phyloP scores from a whole-genome alignment of 768 basidiomycete genomes.

The Zangia roseola region DNA sequence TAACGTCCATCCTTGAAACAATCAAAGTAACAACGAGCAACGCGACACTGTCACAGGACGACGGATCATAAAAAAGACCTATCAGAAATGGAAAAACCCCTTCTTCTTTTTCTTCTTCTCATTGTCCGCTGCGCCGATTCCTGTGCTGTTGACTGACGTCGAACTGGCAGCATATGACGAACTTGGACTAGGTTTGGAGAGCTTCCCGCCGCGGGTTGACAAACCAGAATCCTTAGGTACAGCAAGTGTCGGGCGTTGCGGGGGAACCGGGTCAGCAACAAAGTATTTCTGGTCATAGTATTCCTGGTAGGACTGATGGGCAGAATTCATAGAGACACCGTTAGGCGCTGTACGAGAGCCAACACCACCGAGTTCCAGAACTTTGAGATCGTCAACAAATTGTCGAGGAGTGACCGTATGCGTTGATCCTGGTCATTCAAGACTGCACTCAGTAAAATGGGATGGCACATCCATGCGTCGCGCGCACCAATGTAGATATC shows the following conservation, averaged over 20 bases:
- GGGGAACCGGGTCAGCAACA: slow-evolving; percentile 36
- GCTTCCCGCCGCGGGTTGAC: slow-evolving; percentile 19
- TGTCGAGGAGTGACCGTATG: slow-evolving; percentile 79
- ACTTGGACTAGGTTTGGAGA: slow-evolving; percentile 40
- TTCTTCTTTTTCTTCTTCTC: slow-evolving; percentile 80
- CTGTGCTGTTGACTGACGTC: slow-evolving; percentile 41
- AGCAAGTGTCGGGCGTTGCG: slow-evolving; percentile 23
- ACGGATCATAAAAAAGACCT: not conserved
- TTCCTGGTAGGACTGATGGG: slow-evolving; percentile 61
- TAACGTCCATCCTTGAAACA: not conserved
- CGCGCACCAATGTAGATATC: slow-evolving; percentile 86
- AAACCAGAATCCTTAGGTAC: slow-evolving; percentile 27
- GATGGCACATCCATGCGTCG: slow-evolving; percentile 37
- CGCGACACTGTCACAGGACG: not conserved
- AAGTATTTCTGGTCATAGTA: slow-evolving; percentile 81
- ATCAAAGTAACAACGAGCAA: not conserved
- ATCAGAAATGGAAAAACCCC: slow-evolving; percentile 64
- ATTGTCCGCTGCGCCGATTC: slow-evolving; percentile 38
- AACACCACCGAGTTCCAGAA: slow-evolving; percentile 82
- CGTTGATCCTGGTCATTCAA: slow-evolving; percentile 68
- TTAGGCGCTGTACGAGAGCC: slow-evolving; percentile 74
- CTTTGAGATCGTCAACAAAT: slow-evolving; percentile 85
- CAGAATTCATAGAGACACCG: slow-evolving; percentile 52
- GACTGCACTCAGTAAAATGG: slow-evolving; percentile 27
- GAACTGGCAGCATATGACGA: slow-evolving; percentile 54